These are phyloP conservation scores for Whalleya microplaca DNA, from an alignment of 2,329 filamentous ascomycete genomes.

Conservation along the genomic window DNA sequence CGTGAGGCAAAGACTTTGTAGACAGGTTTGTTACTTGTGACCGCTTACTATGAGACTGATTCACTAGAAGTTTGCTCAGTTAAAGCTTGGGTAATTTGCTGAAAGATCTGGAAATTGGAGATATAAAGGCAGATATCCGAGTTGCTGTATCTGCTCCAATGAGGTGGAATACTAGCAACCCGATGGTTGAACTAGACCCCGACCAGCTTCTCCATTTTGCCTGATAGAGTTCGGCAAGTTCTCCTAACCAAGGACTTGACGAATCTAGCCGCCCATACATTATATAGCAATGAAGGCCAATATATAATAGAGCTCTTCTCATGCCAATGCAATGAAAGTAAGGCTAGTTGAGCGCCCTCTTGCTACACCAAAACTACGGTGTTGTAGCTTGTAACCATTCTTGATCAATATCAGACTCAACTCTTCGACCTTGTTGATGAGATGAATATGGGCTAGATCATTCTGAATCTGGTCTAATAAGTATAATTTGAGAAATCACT, in stretches of 20 bases:
- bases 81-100: no score
- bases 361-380: no score
- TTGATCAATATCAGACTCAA: no score
- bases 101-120: no score
- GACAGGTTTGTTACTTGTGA: not conserved
- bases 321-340: not conserved
- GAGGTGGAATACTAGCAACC: not conserved
- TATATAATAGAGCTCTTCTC: not conserved
- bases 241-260: constrained; percentile 5
- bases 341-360: not conserved
- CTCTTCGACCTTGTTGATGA: no score
- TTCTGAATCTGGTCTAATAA: no score
- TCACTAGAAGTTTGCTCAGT: not conserved
- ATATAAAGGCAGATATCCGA: no score
- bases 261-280: not conserved
- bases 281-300: not conserved
- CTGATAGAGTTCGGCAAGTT: not conserved
- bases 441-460: no score
- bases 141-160: not conserved
- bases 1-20: no score
- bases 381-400: no score
- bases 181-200: not conserved
- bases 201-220: not conserved
- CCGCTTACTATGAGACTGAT: not conserved
- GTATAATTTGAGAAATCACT: no score